Evolutionary conservation across 2,329 filamentous ascomycete genomes (phyloP).

Genomic region (Fusarium oxysporum): DNA sequence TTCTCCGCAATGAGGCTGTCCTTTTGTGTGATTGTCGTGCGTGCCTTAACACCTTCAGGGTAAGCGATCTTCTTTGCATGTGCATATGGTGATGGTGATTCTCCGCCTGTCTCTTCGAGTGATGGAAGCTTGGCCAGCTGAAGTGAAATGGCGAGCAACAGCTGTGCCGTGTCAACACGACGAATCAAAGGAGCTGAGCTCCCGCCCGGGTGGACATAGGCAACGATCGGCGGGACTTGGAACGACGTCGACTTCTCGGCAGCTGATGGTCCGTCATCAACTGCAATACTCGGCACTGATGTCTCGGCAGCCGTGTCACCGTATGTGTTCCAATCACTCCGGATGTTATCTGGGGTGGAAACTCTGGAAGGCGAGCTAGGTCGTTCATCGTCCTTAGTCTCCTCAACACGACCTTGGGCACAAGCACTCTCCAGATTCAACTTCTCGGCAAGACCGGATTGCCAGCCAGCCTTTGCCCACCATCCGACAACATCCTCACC

Average conservation of each 20-base stretch:
- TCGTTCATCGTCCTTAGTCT: constrained; percentile 52
- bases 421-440: constrained; percentile 76
- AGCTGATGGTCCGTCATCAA: constrained; percentile 10
- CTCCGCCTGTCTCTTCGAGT: constrained; percentile 70
- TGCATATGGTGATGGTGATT: constrained; percentile 76
- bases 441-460: constrained; percentile 82
- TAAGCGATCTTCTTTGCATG: constrained; percentile 85
- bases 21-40: constrained; percentile 82
- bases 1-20: constrained; percentile 91
- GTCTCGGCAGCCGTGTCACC: not conserved
- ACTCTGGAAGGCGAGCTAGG: constrained; percentile 47
- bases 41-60: constrained; percentile 81
- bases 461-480: constrained; percentile 97
- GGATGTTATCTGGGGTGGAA: constrained; percentile 34
- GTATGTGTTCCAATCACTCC: not conserved
- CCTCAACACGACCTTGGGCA: constrained; percentile 52
- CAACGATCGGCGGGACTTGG: constrained; percentile 77
- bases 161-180: constrained; percentile 86
- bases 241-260: constrained; percentile 29
- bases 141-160: constrained; percentile 85
- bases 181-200: constrained; percentile 75
- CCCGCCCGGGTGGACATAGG: constrained; percentile 79
- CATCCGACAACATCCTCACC: constrained; percentile 92
- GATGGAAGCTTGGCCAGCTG: constrained; percentile 87
- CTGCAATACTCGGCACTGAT: constrained; percentile 7